These are phyloP conservation scores for Fraxinus nigra DNA, from an alignment of 305 asterid genomes.

Conservation along the genomic window DNA sequence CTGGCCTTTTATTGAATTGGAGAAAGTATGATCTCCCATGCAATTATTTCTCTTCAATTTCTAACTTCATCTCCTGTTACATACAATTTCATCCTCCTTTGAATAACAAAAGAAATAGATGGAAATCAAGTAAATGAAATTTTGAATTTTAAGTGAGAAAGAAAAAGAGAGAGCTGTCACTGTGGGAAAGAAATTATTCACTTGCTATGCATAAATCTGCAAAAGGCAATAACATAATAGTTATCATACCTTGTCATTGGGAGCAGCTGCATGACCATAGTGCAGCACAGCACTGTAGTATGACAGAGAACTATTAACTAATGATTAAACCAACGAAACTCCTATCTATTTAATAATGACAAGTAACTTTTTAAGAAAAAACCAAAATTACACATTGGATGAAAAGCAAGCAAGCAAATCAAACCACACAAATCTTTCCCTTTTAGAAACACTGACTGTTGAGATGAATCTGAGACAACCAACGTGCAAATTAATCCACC, in stretches of 20 bases:
- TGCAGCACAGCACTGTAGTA: slow-evolving; percentile 82
- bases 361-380: background rate
- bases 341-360: background rate
- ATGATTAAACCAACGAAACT: slow-evolving; percentile 23
- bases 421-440: background rate
- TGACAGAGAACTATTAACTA: slow-evolving; percentile 24
- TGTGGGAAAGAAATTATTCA: slow-evolving; percentile 3
- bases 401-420: slow-evolving; percentile 5
- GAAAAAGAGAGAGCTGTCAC: background rate
- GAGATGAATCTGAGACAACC: background rate
- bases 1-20: background rate
- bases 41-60: background rate
- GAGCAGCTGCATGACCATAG: slow-evolving; percentile 99
- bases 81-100: background rate
- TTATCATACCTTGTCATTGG: slow-evolving; percentile 81
- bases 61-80: slow-evolving; percentile 1
- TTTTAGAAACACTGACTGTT: background rate
- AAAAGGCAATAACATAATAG: slow-evolving; percentile 20
- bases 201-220: slow-evolving; percentile 11
- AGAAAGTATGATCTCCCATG: background rate
- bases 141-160: slow-evolving; percentile 4
- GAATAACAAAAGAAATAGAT: slow-evolving; percentile 11
- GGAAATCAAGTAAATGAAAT: slow-evolving; percentile 9
- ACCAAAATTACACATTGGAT: background rate
- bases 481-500: background rate